Evolutionary conservation across 495 filamentous ascomycete species (phyloP).

Genomic region (Tuber magnatum): DNA sequence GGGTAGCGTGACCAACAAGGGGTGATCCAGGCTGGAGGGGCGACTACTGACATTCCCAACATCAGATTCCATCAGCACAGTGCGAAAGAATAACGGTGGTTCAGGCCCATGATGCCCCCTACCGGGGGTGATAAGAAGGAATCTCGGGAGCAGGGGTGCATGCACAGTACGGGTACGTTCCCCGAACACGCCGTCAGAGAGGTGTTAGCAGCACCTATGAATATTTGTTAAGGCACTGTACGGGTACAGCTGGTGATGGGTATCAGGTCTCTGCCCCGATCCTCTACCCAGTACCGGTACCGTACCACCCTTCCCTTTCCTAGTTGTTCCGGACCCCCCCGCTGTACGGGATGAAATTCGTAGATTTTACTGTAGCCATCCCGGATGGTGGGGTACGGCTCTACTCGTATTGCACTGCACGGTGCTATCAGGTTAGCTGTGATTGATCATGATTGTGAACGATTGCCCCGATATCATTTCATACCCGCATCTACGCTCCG

Average conservation of each 20-base stretch:
- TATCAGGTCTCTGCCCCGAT: not conserved
- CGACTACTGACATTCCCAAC: not conserved
- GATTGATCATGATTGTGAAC: not conserved
- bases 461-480: not conserved
- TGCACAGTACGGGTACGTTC: not conserved
- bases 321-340: not conserved
- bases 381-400: not conserved
- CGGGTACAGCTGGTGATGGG: not conserved
- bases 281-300: no score
- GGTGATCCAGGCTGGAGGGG: not conserved
- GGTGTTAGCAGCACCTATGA: not conserved
- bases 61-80: not conserved
- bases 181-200: not conserved
- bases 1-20: not conserved
- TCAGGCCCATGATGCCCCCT: not conserved
- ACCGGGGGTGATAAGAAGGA: not conserved
- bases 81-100: not conserved
- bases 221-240: not conserved
- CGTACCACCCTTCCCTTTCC: not conserved
- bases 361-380: no score
- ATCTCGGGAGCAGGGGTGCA: not conserved
- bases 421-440: not conserved
- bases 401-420: not conserved
- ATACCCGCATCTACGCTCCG: not conserved
- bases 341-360: not conserved